Conservation (phyloP, 2,329 filamentous ascomycete genomes). For the Alternaria arbusti region DNA sequence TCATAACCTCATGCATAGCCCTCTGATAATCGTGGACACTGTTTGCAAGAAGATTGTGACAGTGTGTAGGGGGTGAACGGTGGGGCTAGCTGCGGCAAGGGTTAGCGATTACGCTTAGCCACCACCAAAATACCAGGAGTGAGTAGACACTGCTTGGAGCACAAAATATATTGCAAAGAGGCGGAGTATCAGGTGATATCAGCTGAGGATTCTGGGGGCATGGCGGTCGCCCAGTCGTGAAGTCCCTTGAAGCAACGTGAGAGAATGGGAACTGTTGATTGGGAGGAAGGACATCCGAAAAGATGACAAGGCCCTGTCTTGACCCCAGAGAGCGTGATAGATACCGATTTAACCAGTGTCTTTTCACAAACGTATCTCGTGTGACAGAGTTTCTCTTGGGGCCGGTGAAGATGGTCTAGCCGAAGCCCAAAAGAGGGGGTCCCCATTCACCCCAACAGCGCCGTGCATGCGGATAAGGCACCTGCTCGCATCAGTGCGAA, state of each 20-base stretch:
- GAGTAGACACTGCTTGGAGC: background rate
- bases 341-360: background rate
- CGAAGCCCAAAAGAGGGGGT: background rate
- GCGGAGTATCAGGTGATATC: background rate
- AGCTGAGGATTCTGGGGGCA: background rate
- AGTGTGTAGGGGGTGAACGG: background rate
- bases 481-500: background rate
- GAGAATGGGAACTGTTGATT: background rate
- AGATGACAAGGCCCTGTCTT: background rate
- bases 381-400: background rate
- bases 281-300: background rate
- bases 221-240: background rate
- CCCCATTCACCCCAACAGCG: background rate
- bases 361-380: background rate
- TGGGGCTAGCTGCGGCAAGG: background rate
- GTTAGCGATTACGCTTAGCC: background rate
- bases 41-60: background rate
- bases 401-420: background rate
- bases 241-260: background rate
- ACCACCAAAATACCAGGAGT: background rate
- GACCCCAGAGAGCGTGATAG: background rate
- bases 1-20: background rate
- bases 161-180: constrained; percentile 6
- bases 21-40: background rate
- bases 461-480: background rate